Evolutionary conservation across 1,284 basidiomycete species (phyloP).

Genomic region (Tilletia indica): DNA sequence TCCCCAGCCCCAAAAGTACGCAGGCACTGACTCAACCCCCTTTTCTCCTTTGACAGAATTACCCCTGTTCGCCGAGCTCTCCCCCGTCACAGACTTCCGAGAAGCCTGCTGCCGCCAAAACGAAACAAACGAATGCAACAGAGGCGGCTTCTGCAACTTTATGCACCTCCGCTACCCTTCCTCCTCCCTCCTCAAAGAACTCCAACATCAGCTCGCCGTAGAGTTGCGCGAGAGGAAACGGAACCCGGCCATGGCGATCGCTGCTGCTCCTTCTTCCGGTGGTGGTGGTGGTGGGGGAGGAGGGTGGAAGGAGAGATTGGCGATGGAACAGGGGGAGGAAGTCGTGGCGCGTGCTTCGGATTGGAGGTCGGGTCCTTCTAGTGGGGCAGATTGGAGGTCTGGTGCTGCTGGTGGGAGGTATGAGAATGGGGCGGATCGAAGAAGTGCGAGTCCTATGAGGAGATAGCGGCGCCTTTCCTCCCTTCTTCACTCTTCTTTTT

Average conservation of each 20-base stretch:
- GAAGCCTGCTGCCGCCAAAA: slow-evolving; percentile 94
- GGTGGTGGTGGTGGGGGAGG: slow-evolving; percentile 3
- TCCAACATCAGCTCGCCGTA: slow-evolving; percentile 48
- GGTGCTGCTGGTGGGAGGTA: background rate
- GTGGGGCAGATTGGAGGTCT: slow-evolving; percentile 13
- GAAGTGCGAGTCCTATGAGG: slow-evolving; percentile 3
- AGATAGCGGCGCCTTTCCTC: background rate
- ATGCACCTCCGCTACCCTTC: slow-evolving; percentile 72
- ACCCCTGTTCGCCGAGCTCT: slow-evolving; percentile 96
- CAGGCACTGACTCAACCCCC: background rate
- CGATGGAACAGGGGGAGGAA: slow-evolving; percentile 12
- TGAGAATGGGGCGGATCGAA: background rate
- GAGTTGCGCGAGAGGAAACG: slow-evolving; percentile 36
- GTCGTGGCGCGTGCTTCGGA: background rate
- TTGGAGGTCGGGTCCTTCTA: slow-evolving; percentile 14
- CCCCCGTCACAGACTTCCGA: slow-evolving; percentile 96
- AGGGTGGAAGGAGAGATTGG: slow-evolving; percentile 14
- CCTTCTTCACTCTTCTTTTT: too few species aligned
- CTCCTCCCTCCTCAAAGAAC: slow-evolving; percentile 33
- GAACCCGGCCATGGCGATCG: background rate
- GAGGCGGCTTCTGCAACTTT: slow-evolving; percentile 84
- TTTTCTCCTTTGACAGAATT: slow-evolving; percentile 64
- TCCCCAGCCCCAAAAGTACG: background rate
- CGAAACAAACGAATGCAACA: slow-evolving; percentile 66
- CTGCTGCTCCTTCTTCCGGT: background rate